Evolutionary conservation across 1,284 basidiomycete genomes (phyloP), one percentile per base, ranked within the genome.

Genomic region (Spongiforma sp.): DNA sequence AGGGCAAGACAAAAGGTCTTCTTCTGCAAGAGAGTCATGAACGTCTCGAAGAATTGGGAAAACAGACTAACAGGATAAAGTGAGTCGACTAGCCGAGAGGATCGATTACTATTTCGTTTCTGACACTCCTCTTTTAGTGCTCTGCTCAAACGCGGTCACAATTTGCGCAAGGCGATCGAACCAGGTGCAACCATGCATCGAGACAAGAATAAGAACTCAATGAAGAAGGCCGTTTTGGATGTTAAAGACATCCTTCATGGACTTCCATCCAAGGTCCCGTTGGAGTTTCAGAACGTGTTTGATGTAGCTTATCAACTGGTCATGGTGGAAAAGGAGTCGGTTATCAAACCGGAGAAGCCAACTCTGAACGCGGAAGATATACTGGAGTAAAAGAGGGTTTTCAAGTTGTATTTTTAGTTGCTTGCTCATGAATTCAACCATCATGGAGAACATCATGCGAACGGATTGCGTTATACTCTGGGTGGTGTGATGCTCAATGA

Each of bases 31-130:
- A 70, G 21, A 58, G 68, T 33, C 75, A 80, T 43, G 50, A 70
- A 7, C 72, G 76, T 67, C 69, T 80, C 17, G 79, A 84, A 62
- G 76, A 75, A 37, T 59, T 81, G 17, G 73, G 73, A 19, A 73
- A 70, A 34, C 73, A 71, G 30, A 68, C 72, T 57, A 81, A 61
- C 1, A 67, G 66, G 56, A 73, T 76, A 36, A 77, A 58, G 80
- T 80, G 68, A 58, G 74, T 71, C n/a, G n/a, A n/a, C n/a, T n/a
- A n/a, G n/a, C n/a, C n/a, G n/a, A n/a, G n/a, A n/a, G n/a, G n/a
- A n/a, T n/a, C n/a, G n/a, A n/a, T n/a, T n/a, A n/a, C n/a, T n/a
- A n/a, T 9, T 50, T 50, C 15, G 24, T 0, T 24, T 24, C 15
- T 24, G n/a, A 14, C 24, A 50, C 26, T 28, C 3, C 48, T 17